Evolutionary conservation across 169 alveolate genomes (phyloP), one percentile per base, ranked within the genome.

Genomic region (Plasmodium yoelii): DNA sequence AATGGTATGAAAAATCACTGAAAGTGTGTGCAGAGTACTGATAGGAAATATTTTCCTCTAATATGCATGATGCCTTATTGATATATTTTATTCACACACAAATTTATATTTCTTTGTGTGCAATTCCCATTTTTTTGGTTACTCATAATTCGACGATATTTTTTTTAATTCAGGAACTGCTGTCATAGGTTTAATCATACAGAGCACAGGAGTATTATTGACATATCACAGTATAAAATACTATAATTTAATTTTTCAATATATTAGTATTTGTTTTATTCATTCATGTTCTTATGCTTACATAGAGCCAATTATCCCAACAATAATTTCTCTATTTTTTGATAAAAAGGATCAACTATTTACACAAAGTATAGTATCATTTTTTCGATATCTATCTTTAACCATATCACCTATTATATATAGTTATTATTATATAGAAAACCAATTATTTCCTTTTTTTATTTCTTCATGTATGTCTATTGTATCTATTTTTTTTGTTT

Each of bases 281-380:
- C 86, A 86, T 86, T 86, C 91, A 4, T 86, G 91, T 51, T 86
- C 91, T 64, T 86, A 86, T 86, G 91, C 91, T 5, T 86, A 86
- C 42, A 86, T 86, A 34, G 91, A 86, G 26, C 91, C 91, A 28
- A 70, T 86, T 28, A 86, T 86, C n/a, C 91, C 91, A 42, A 86
- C 91, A n/a, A 86, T 86, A 7, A 56, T 86, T 44, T 86, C 91
- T 46, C 71, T 70, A 86, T 86, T 86, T 60, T 86, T 86, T 86
- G 75, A 59, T 53, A 86, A 86, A 47, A 86, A 70, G 15, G 91
- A 86, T 51, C 91, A 86, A 26, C 42, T 86, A 44, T 86, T 86
- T 86, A 69, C 87, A 9, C 91, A 86, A 86, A 86, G 91, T 63
- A 69, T 86, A 3, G 91, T 86, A n/a, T 86, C 91, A 34, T 86